Evolutionary conservation across 208 protist genomes (phyloP).

Genomic region (Crithidia expoeki): DNA sequence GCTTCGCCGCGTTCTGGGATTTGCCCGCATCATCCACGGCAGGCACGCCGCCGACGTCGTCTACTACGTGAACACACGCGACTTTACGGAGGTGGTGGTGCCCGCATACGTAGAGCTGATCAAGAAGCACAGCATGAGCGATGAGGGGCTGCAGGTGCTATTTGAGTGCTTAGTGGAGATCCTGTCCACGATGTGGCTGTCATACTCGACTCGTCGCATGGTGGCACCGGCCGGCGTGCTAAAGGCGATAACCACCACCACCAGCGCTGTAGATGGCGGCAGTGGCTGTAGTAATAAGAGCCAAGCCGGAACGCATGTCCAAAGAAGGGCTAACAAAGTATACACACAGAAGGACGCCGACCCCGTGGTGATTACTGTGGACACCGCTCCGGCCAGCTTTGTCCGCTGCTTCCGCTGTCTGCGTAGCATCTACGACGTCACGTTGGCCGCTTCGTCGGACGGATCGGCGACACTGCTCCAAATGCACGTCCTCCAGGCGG

Average conservation of each 20-base stretch:
- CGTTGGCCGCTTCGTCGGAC: slow-evolving; percentile 16
- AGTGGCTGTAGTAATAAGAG: not conserved
- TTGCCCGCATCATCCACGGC: slow-evolving; percentile 68
- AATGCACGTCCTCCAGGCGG: slow-evolving; percentile 75
- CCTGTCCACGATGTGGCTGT: slow-evolving; percentile 60
- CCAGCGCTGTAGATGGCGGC: not conserved
- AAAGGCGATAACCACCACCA: not conserved
- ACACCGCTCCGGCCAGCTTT: slow-evolving; percentile 37
- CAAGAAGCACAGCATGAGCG: slow-evolving; percentile 42
- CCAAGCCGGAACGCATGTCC: no score
- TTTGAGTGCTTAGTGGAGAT: slow-evolving; percentile 66
- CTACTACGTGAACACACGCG: slow-evolving; percentile 65
- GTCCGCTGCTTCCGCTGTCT: slow-evolving; percentile 64
- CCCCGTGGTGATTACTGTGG: slow-evolving; percentile 20
- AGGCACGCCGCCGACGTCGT: slow-evolving; percentile 41
- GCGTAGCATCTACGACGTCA: slow-evolving; percentile 31
- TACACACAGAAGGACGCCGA: no score
- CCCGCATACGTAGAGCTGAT: slow-evolving; percentile 65
- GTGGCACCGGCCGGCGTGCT: not conserved
- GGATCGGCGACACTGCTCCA: slow-evolving; percentile 44
- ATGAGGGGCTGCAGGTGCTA: slow-evolving; percentile 70
- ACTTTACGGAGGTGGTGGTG: slow-evolving; percentile 54
- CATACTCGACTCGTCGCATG: slow-evolving; percentile 26
- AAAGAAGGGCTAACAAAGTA: no score
- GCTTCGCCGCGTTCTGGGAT: slow-evolving; percentile 66